Conservation (phyloP, 2,329 filamentous ascomycete genomes). For the Fusarium anguioides region DNA sequence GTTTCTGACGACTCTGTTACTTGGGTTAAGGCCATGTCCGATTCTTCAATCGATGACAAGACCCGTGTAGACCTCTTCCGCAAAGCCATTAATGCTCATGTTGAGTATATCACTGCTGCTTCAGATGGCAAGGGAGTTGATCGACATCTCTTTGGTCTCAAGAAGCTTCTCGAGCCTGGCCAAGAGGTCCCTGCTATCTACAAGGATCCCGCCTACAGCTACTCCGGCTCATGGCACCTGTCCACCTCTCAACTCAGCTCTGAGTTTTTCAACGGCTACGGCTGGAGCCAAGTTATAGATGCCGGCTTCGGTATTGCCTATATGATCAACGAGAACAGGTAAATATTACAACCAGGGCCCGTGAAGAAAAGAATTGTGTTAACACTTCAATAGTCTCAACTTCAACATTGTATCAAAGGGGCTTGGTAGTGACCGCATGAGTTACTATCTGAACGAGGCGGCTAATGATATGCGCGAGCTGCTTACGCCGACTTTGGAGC, state of each 20-base stretch:
- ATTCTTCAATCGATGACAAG: conserved; percentile 71
- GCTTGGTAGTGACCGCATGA: conserved; percentile 91
- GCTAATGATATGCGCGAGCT: conserved; percentile 90
- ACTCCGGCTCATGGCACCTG: conserved; percentile 90
- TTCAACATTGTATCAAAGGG: conserved; percentile 98
- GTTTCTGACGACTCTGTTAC: conserved; percentile 92
- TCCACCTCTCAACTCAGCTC: conserved; percentile 90
- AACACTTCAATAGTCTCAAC: conserved; percentile 75
- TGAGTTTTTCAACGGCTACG: conserved; percentile 99
- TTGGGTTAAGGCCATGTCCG: conserved; percentile 89
- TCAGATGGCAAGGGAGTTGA: conserved; percentile 95
- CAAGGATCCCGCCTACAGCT: conserved; percentile 85
- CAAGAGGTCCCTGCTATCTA: conserved; percentile 86
- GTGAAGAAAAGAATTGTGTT: conserved; percentile 1
- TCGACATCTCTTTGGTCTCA: conserved; percentile 95
- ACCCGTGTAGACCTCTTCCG: conserved; percentile 81
- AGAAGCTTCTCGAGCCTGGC: conserved; percentile 84
- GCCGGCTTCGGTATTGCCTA: conserved; percentile 97
- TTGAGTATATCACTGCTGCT: conserved; percentile 90
- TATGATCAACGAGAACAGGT: conserved; percentile 99
- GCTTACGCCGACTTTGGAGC: conserved; percentile 81
- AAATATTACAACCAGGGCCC: conserved; percentile 43
- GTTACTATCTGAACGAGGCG: conserved; percentile 94
- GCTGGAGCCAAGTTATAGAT: conserved; percentile 98
- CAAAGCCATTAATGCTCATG: conserved; percentile 81